A percentile compares a stretch with the other conserved stretches of the same genome.
phyloP scores from a whole-genome alignment of 495 filamentous ascomycete genomes.

The Cercophora sp. region DNA sequence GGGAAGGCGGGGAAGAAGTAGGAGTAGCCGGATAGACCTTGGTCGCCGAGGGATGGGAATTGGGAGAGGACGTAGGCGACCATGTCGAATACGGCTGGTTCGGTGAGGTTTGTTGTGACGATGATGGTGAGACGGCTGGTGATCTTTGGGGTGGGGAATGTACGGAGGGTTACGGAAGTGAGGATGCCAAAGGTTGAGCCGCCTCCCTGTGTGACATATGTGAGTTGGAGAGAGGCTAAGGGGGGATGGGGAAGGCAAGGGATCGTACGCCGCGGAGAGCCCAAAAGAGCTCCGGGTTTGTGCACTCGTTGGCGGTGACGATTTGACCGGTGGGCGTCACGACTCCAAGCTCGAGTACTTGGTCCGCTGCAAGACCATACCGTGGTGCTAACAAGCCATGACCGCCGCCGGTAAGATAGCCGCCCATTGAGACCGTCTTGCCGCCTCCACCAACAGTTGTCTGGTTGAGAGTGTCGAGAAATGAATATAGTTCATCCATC shows the following conservation, averaged over 20 bases:
- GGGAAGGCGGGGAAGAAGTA: conserved; percentile 24
- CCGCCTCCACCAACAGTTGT: conserved; percentile 34
- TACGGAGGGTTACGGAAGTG: conserved; percentile 49
- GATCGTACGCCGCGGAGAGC: conserved; percentile 55
- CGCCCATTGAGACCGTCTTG: conserved; percentile 35
- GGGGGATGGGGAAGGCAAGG: neutral
- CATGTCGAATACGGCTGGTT: conserved; percentile 25
- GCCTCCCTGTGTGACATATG: conserved; percentile 43
- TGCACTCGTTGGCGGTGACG: conserved; percentile 50
- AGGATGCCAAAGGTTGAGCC: conserved; percentile 62
- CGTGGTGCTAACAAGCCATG: conserved; percentile 51
- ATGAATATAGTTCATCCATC: conserved; percentile 33
- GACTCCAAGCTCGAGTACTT: conserved; percentile 59
- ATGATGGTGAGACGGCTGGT: conserved; percentile 17
- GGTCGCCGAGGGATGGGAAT: conserved; percentile 31
- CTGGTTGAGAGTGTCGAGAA: conserved; percentile 28
- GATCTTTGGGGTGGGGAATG: conserved; percentile 32
- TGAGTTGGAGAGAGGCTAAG: neutral
- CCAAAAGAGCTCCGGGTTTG: conserved; percentile 63
- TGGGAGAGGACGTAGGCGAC: conserved; percentile 36
- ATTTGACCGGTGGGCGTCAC: conserved; percentile 53
- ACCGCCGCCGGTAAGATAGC: conserved; percentile 59
- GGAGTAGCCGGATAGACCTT: conserved; percentile 39
- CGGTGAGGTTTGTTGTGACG: conserved; percentile 7
- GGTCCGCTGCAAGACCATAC: conserved; percentile 61